A percentile compares a stretch with the other conserved stretches of the same genome.
These are phyloP conservation scores for Wakefieldia striispora DNA, from an alignment of 768 basidiomycete species.

Conservation along the genomic window DNA sequence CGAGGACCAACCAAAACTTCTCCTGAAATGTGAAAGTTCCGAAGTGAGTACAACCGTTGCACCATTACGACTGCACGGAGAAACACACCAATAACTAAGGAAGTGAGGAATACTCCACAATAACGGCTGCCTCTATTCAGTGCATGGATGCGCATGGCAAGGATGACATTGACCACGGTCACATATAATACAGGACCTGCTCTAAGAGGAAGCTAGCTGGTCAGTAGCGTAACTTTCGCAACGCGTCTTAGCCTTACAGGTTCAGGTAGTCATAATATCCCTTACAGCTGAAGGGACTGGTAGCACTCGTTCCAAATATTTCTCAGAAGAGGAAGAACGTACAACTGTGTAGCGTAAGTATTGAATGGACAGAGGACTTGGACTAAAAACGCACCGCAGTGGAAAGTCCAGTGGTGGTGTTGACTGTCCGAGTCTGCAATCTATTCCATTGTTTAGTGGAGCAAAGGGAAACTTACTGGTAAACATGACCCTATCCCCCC, in stretches of 20 bases:
- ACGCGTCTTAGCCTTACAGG: slow-evolving; percentile 11
- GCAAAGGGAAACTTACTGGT: slow-evolving; percentile 6
- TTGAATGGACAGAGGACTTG: not conserved
- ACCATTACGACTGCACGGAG: not conserved
- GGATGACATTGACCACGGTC: slow-evolving; percentile 21
- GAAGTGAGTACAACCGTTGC: not conserved
- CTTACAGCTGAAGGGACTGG: slow-evolving; percentile 14
- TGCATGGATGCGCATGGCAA: slow-evolving; percentile 19
- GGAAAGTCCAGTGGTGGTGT: slow-evolving; percentile 20
- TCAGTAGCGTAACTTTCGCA: not conserved
- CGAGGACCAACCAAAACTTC: slow-evolving; percentile 16
- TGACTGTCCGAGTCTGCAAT: slow-evolving; percentile 12
- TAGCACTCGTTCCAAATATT: not conserved
- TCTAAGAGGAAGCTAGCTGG: not conserved
- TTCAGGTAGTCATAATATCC: slow-evolving; percentile 21
- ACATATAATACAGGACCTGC: slow-evolving; percentile 18
- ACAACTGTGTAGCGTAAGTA: slow-evolving; percentile 15
- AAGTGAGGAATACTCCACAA: slow-evolving; percentile 4
- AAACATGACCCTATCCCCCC: slow-evolving; percentile 11
- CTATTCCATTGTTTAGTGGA: not conserved
- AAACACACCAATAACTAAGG: slow-evolving; percentile 17
- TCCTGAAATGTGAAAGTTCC: slow-evolving; percentile 1
- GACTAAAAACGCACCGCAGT: not conserved
- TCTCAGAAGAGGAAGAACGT: not conserved
- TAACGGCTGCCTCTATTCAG: slow-evolving; percentile 3